Conservation (phyloP, 2,329 filamentous ascomycete species). For the Cladophialophora immunda region DNA sequence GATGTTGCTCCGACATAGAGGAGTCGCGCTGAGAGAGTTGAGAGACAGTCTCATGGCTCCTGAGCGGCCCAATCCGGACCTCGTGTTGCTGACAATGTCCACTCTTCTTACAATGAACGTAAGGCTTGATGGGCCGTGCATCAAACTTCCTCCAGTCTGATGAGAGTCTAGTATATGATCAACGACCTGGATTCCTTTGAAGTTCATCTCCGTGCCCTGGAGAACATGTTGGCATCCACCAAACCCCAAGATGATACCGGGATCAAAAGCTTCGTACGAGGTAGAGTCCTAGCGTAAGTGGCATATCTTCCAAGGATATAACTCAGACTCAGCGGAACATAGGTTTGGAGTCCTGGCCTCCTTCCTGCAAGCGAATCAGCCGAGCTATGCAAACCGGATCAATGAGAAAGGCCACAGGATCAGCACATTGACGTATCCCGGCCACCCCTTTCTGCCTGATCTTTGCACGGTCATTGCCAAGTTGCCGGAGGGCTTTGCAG, state of each 20-base stretch:
- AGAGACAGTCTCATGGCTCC: constrained; percentile 16
- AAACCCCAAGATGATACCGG: constrained; percentile 11
- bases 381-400: constrained; percentile 31
- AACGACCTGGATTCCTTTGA: constrained; percentile 29
- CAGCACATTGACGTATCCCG: constrained; percentile 30
- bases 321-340: not conserved
- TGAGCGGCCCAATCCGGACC: constrained; percentile 3
- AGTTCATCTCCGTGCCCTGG: constrained; percentile 29
- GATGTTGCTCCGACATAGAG: constrained; percentile 31
- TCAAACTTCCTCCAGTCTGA: not conserved
- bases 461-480: constrained; percentile 26
- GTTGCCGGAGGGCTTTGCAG: constrained; percentile 29
- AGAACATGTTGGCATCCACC: constrained; percentile 20
- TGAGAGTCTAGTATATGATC: constrained; percentile 29
- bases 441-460: constrained; percentile 29
- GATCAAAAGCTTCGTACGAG: constrained; percentile 27
- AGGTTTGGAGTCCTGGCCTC: constrained; percentile 32
- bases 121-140: not conserved
- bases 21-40: constrained; percentile 15
- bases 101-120: constrained; percentile 32
- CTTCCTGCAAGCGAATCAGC: constrained; percentile 28
- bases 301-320: not conserved
- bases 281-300: constrained; percentile 29
- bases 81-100: constrained; percentile 31
- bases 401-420: constrained; percentile 32